phyloP scores from a whole-genome alignment of 2,329 filamentous ascomycete genomes.

The Chaetoscypha palmicola region DNA sequence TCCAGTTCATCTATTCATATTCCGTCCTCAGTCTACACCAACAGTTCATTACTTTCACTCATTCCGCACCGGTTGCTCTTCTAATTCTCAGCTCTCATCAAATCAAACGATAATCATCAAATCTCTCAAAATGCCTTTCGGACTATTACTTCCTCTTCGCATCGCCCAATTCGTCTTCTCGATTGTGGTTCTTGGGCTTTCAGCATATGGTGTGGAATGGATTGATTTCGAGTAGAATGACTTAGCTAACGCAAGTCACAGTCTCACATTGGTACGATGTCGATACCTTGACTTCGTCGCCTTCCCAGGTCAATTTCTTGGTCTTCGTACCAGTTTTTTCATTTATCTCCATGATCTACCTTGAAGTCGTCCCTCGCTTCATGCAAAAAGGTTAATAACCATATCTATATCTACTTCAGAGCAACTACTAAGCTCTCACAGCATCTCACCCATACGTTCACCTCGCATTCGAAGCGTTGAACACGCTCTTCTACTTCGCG shows the following conservation, averaged over 20 bases:
- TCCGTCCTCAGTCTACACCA: neutral
- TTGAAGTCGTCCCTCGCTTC: slow-evolving; percentile 43
- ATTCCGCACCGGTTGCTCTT: slow-evolving; percentile 17
- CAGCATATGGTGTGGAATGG: slow-evolving; percentile 39
- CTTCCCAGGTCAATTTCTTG: slow-evolving; percentile 51
- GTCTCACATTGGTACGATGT: slow-evolving; percentile 55
- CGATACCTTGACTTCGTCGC: slow-evolving; percentile 47
- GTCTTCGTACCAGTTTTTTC: slow-evolving; percentile 49
- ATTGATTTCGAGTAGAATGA: neutral
- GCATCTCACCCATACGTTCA: slow-evolving; percentile 43
- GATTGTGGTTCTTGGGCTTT: slow-evolving; percentile 41
- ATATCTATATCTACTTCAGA: neutral
- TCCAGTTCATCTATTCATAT: slow-evolving; percentile 4
- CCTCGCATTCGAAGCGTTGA: slow-evolving; percentile 44
- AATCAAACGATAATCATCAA: neutral
- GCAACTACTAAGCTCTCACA: slow-evolving; percentile 16
- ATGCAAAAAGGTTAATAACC: slow-evolving; percentile 21
- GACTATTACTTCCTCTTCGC: slow-evolving; percentile 38
- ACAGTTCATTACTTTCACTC: slow-evolving; percentile 7
- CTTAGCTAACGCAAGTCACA: slow-evolving; percentile 29
- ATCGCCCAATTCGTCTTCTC: slow-evolving; percentile 39
- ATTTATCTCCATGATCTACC: slow-evolving; percentile 46
- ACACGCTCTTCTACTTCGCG: slow-evolving; percentile 50
- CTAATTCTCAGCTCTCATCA: slow-evolving; percentile 6
- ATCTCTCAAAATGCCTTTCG: slow-evolving; percentile 33